These are phyloP conservation scores for Lentinula sp. DNA, from an alignment of 768 basidiomycete species.

Conservation along the genomic window DNA sequence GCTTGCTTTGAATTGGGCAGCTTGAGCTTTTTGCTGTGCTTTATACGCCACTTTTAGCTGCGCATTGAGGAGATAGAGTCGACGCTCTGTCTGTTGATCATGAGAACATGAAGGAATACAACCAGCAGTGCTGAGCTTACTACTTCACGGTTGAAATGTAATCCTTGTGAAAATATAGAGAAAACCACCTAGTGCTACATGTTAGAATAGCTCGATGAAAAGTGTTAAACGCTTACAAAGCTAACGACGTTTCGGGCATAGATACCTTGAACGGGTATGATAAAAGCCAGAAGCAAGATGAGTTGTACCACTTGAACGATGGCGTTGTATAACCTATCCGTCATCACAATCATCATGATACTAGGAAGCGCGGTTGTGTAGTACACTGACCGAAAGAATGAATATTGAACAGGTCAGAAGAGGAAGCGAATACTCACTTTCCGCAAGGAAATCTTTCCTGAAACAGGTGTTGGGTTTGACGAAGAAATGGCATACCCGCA, in stretches of 20 bases:
- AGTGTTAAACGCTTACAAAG: conserved; percentile 24
- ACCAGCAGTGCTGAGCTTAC: neutral
- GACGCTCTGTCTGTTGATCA: conserved; percentile 18
- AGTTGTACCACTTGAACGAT: conserved; percentile 14
- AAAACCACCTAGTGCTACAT: conserved; percentile 11
- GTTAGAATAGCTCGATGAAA: conserved; percentile 20
- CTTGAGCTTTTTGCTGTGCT: conserved; percentile 26
- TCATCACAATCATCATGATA: conserved; percentile 17
- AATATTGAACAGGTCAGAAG: neutral
- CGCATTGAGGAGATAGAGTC: conserved; percentile 33
- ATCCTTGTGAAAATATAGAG: conserved; percentile 16
- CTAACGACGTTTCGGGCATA: conserved; percentile 16
- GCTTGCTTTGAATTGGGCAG: conserved; percentile 26
- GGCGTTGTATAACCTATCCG: conserved; percentile 17
- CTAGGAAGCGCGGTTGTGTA: conserved; percentile 18
- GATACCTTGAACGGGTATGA: conserved; percentile 17
- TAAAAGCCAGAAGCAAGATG: conserved; percentile 12
- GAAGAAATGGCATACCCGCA: conserved; percentile 9
- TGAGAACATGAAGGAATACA: neutral
- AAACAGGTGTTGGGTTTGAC: conserved; percentile 3
- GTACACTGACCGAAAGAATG: conserved; percentile 11
- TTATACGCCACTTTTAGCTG: conserved; percentile 14
- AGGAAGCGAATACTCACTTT: conserved; percentile 9
- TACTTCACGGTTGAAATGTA: conserved; percentile 20
- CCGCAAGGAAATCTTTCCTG: conserved; percentile 19